phyloP scores from a whole-genome alignment of 371 early-diverging fungal species.

The Apophysomyces sp. region DNA sequence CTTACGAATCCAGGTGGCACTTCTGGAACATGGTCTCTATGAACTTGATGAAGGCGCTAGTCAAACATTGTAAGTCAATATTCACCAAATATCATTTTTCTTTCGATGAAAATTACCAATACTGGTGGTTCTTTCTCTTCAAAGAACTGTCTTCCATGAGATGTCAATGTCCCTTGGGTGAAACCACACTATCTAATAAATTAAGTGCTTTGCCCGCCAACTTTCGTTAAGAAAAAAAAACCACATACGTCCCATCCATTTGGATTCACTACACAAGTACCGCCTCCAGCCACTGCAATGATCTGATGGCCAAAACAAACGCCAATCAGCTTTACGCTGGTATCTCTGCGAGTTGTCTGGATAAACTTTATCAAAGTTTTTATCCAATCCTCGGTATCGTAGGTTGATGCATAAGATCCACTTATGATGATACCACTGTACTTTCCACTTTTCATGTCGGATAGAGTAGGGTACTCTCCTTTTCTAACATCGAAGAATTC shows the following conservation, averaged over 20 bases:
- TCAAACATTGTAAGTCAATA: not conserved
- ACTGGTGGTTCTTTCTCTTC: conserved; percentile 17
- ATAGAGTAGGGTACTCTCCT: conserved; percentile 35
- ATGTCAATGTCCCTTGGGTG: conserved; percentile 32
- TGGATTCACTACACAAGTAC: conserved; percentile 53
- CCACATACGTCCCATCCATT: conserved; percentile 74
- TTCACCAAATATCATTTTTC: not conserved
- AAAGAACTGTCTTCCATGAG: conserved; percentile 39
- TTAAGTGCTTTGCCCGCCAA: no score
- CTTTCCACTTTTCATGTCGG: conserved; percentile 21
- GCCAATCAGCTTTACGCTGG: conserved; percentile 38
- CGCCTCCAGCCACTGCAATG: conserved; percentile 66
- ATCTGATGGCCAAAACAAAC: conserved; percentile 83
- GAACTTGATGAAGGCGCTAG: conserved; percentile 64
- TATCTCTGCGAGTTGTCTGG: conserved; percentile 10
- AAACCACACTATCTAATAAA: conserved; percentile 57
- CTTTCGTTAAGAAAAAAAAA: no score
- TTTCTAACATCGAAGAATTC: conserved; percentile 40
- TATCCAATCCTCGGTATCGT: conserved; percentile 62
- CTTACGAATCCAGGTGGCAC: conserved; percentile 53
- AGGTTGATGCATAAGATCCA: conserved; percentile 34
- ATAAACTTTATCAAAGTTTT: conserved; percentile 51
- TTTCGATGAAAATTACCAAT: conserved; percentile 23
- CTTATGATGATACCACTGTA: conserved; percentile 33
- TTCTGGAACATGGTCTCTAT: conserved; percentile 62